phyloP scores from a whole-genome alignment of 2,329 filamentous ascomycete species.

The Penicillium thymicola region DNA sequence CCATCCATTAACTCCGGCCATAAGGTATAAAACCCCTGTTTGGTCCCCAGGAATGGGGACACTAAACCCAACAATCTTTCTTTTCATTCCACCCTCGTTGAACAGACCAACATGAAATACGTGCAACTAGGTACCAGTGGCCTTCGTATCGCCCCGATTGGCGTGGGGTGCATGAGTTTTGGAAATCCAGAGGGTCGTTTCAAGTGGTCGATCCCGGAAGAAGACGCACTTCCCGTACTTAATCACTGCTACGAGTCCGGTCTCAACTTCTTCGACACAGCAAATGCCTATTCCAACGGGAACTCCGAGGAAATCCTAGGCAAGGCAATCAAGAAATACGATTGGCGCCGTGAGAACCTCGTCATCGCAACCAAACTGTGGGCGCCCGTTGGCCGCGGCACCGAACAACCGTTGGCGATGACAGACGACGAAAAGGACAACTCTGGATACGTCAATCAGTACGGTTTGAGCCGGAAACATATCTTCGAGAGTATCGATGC shows the following conservation, averaged over 20 bases:
- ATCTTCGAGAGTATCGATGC: constrained; percentile 61
- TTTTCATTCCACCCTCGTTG: background rate
- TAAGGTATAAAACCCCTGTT: background rate
- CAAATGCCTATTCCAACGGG: constrained; percentile 55
- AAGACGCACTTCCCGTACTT: constrained; percentile 28
- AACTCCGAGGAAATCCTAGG: constrained; percentile 52
- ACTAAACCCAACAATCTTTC: too few relatives aligned
- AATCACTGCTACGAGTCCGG: constrained; percentile 29
- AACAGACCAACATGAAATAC: constrained; percentile 20
- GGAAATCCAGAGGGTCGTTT: constrained; percentile 19
- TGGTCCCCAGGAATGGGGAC: background rate
- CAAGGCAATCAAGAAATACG: constrained; percentile 59
- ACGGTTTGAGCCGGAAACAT: constrained; percentile 58
- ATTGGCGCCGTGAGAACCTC: constrained; percentile 55
- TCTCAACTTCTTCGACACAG: constrained; percentile 33
- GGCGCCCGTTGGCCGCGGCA: constrained; percentile 35
- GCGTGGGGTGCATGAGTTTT: constrained; percentile 28
- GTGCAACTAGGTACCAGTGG: constrained; percentile 26
- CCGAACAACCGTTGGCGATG: constrained; percentile 33
- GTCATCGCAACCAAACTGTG: constrained; percentile 58
- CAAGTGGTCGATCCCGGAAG: constrained; percentile 25
- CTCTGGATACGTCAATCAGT: constrained; percentile 27
- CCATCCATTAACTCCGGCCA: too few relatives aligned
- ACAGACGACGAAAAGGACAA: constrained; percentile 40
- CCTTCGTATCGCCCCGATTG: constrained; percentile 25